Percentiles rank a stretch among this genome's conserved stretches.
Evolutionary conservation across 2,329 filamentous ascomycete genomes (phyloP).

Genomic region (Fusarium guadeloupense): DNA sequence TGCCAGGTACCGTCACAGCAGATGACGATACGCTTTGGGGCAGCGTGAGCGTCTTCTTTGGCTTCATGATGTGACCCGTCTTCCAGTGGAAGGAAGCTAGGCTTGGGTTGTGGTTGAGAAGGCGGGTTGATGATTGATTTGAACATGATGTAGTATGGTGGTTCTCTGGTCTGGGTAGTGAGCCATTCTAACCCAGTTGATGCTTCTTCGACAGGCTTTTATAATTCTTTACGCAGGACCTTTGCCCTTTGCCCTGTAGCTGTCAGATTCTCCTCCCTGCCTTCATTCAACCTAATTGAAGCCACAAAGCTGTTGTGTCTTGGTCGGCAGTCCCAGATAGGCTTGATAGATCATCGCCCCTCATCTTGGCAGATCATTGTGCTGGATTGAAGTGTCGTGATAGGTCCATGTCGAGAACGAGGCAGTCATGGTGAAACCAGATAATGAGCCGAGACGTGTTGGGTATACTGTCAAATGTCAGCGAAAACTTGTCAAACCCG

Average conservation of each 20-base stretch:
- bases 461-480: slow-evolving; percentile 5
- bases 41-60: slow-evolving; percentile 13
- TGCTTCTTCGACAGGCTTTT: slow-evolving; percentile 2
- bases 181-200: background rate
- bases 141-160: background rate
- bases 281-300: slow-evolving; percentile 13
- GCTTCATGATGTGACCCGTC: slow-evolving; percentile 28
- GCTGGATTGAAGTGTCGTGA: slow-evolving; percentile 17
- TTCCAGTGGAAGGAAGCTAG: slow-evolving; percentile 27
- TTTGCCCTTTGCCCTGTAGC: background rate
- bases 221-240: slow-evolving; percentile 6
- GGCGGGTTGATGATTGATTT: slow-evolving; percentile 16
- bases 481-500: slow-evolving; percentile 2
- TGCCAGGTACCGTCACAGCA: slow-evolving; percentile 53
- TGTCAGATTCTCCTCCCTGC: slow-evolving; percentile 9
- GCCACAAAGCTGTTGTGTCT: slow-evolving; percentile 33
- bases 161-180: background rate
- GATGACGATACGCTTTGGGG: slow-evolving; percentile 44
- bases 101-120: slow-evolving; percentile 9
- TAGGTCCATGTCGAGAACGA: slow-evolving; percentile 18
- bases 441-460: slow-evolving; percentile 3
- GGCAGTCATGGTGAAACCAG: slow-evolving; percentile 30
- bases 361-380: slow-evolving; percentile 27
- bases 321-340: slow-evolving; percentile 19
- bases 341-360: slow-evolving; percentile 15